These are phyloP conservation scores for Hypomyces rosellus DNA, from an alignment of 2,329 filamentous ascomycete species.

Conservation along the genomic window DNA sequence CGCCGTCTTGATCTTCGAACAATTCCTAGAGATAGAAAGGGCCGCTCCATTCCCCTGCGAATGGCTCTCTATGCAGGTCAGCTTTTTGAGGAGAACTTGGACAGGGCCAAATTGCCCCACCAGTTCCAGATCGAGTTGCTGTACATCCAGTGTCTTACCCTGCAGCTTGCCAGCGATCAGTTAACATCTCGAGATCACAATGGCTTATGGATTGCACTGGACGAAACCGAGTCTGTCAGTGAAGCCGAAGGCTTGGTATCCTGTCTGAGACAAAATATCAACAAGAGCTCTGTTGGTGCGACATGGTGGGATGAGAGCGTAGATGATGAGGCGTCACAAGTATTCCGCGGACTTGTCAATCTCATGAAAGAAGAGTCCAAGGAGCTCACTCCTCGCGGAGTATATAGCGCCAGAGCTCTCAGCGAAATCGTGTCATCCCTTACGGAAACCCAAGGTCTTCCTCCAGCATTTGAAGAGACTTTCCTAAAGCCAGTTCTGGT, in stretches of 20 bases:
- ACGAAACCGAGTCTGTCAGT: slow-evolving; percentile 26
- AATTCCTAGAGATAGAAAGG: slow-evolving; percentile 56
- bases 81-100: slow-evolving; percentile 42
- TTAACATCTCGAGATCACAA: slow-evolving; percentile 38
- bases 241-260: slow-evolving; percentile 40
- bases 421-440: slow-evolving; percentile 42
- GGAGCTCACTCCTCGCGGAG: slow-evolving; percentile 34
- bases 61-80: slow-evolving; percentile 65
- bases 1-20: slow-evolving; percentile 16
- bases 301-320: slow-evolving; percentile 33
- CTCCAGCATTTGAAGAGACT: slow-evolving; percentile 39
- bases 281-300: slow-evolving; percentile 25
- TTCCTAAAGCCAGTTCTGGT: slow-evolving; percentile 40
- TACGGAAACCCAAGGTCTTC: slow-evolving; percentile 41
- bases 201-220: slow-evolving; percentile 41
- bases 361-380: slow-evolving; percentile 38
- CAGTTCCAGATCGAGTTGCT: slow-evolving; percentile 44
- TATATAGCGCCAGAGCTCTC: slow-evolving; percentile 50
- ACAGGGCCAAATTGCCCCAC: slow-evolving; percentile 33
- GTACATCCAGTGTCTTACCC: slow-evolving; percentile 44
- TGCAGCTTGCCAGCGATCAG: slow-evolving; percentile 49
- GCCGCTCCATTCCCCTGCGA: slow-evolving; percentile 66
- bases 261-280: slow-evolving; percentile 33
- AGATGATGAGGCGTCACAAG: slow-evolving; percentile 26
- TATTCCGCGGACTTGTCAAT: slow-evolving; percentile 38